These are phyloP conservation scores for Rhodotorula sp. DNA, from an alignment of 1,284 basidiomycete species.

Conservation along the genomic window DNA sequence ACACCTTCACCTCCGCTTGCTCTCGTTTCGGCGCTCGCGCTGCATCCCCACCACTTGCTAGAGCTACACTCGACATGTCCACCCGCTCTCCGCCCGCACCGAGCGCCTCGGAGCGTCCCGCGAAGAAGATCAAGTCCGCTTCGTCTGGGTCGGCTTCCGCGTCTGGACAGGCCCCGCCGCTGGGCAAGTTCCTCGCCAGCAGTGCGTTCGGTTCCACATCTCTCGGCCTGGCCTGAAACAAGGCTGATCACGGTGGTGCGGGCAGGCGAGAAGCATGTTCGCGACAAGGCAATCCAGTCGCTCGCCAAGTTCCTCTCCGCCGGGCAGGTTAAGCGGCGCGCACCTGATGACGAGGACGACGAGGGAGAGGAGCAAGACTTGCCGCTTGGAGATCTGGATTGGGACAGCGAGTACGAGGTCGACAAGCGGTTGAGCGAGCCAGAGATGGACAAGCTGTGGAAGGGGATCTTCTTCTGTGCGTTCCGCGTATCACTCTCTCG, in stretches of 20 bases:
- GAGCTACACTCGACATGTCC: not conserved
- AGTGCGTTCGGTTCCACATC: slow-evolving; percentile 63
- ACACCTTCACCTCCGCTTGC: too few species aligned
- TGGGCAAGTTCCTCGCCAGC: slow-evolving; percentile 86
- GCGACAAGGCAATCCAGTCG: slow-evolving; percentile 39
- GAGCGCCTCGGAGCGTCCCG: not conserved
- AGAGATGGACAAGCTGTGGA: slow-evolving; percentile 94
- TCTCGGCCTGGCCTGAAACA: fast-evolving
- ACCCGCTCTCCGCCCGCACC: not conserved
- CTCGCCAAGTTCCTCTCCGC: slow-evolving; percentile 41
- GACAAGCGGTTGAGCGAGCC: slow-evolving; percentile 55
- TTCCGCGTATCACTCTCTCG: slow-evolving; percentile 17
- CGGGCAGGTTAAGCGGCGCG: slow-evolving; percentile 5
- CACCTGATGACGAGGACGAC: not conserved
- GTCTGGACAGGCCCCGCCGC: slow-evolving; percentile 52
- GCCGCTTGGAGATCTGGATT: slow-evolving; percentile 33
- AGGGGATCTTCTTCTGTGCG: slow-evolving; percentile 94
- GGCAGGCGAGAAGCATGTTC: slow-evolving; percentile 37
- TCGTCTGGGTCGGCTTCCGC: not conserved
- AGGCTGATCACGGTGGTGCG: not conserved
- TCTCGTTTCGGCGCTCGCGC: not conserved
- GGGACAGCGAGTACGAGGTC: slow-evolving; percentile 36
- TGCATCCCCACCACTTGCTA: not conserved
- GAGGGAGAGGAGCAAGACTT: slow-evolving; percentile 27
- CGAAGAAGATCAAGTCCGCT: slow-evolving; percentile 1